Base-by-base conservation (phyloP, 345 rosid species). In the Sonneratia alba region DNA sequence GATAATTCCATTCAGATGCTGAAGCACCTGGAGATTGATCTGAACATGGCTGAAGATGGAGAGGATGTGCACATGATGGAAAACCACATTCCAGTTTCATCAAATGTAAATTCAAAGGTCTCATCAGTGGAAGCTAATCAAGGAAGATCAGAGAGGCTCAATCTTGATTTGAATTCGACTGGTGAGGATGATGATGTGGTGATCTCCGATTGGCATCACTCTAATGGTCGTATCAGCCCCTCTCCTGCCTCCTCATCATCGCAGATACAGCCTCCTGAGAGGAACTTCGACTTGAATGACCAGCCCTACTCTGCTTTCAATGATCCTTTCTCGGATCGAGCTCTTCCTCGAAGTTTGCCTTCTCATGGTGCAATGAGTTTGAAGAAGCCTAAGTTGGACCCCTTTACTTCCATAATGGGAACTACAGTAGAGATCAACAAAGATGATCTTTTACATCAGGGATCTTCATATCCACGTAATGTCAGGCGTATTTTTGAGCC, bases 231-330 rank as follows among this genome's bases (percentile, higher is more conserved):
- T 75, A 85, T 80, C 70, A 88, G 85, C 75, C 94, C 98, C 62
- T 92, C 92, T 62, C 43, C 92, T 62, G 88, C 87, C 56, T 87
- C 96, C 40, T 87, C 97, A 18, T 87, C 91, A 16, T 92, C 98
- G 32, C 81, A 87, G n/a, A 73, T 81, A 85, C 96, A 81, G 82
- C 90, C 84, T 64, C 74, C 80, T 32, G 71, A 80, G 71, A 87
- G 91, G 85, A 92, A 87, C 79, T 82, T 95, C 70, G 96, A 95
- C 86, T 84, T 95, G 87, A 95, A 95, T 74, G 99, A 95, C 76
- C 82, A 84, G 61, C 97, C 99, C 10, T 75, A 72, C 64, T 59
- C 64, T 57, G n/a, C 64, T 59, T 74, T 77, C 73, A 83, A 79
- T 45, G 82, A 64, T 36, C 88, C 88, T 68, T 75, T 85, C 74